Evolutionary conservation across 1,284 basidiomycete species (phyloP), one percentile per base, ranked within the genome.

Genomic region (Marasmius tenuissimus): DNA sequence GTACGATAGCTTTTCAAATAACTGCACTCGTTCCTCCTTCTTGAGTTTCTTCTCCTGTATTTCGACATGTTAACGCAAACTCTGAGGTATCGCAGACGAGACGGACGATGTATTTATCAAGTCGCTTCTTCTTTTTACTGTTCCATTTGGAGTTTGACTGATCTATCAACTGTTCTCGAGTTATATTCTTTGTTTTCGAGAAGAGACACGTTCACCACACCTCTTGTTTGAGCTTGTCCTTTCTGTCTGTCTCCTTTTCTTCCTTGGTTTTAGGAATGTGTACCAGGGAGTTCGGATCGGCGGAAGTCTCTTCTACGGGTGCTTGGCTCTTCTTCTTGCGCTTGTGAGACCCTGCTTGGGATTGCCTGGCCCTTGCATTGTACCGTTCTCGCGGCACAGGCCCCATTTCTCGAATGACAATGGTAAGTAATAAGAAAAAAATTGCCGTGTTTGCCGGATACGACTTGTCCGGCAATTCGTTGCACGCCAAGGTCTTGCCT

Each of bases 21-120:
- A 80, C 20, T 81, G 72, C 2, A 85, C 70, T 51, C 92, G 84
- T 65, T 93, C 91, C 68, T 95, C 93, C 72, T 93, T 92, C 75
- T 89, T 92, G 53, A 95, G 75, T 73, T 94, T 94, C 75, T 94
- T 94, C 59, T 92, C 89, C 92, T 94, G 66, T 50, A 58, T 42
- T 42, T 42, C 45, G 16, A 47, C 20, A n/a, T 18, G 22, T 37
- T 48, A 51, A 54, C 2, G 38, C 37, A 50, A 56, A 40, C 52
- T 59, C 49, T 18, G 49, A 10, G 35, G 6, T 56, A 18, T 53
- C 59, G 33, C 37, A n/a, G 22, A 63, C 20, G 20, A 16, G 5
- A 72, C 83, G 66, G 60, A 92, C 92, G 66, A 95, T 93, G 68
- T 93, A 95, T 69, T 92, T 93, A 66, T 94, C 93, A 10, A 95